phyloP scores from a whole-genome alignment of 768 basidiomycete genomes.

The Tylopilus vinaceipallidus region DNA sequence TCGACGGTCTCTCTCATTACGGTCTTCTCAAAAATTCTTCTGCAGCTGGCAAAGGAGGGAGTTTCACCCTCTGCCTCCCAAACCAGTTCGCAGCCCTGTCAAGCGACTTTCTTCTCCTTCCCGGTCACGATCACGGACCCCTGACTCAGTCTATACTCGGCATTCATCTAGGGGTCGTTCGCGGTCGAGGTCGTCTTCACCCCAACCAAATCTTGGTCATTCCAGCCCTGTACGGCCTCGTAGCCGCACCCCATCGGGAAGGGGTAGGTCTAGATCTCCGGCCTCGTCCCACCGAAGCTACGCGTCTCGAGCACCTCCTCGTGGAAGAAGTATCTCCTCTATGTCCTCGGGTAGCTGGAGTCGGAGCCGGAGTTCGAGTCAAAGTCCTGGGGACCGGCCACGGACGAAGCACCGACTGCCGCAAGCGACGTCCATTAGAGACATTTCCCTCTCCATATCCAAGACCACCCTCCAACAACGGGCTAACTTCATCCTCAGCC shows the following conservation, averaged over 20 bases:
- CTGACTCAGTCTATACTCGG: conserved; percentile 63
- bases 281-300: conserved; percentile 43
- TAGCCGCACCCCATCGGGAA: conserved; percentile 50
- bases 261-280: conserved; percentile 39
- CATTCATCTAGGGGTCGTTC: conserved; percentile 66
- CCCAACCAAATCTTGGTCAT: conserved; percentile 53
- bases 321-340: conserved; percentile 52
- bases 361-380: conserved; percentile 50
- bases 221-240: conserved; percentile 46
- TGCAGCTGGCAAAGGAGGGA: conserved; percentile 70
- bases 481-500: conserved; percentile 16
- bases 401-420: conserved; percentile 67
- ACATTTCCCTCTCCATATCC: conserved; percentile 30
- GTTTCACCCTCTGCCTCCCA: conserved; percentile 40
- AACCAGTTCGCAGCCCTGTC: conserved; percentile 33
- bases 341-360: conserved; percentile 54
- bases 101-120: conserved; percentile 46
- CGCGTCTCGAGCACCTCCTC: conserved; percentile 28
- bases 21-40: conserved; percentile 7
- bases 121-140: conserved; percentile 52
- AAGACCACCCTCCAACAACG: conserved; percentile 29
- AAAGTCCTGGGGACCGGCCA: conserved; percentile 50
- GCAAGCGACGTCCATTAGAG: conserved; percentile 39
- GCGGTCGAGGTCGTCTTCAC: conserved; percentile 58
- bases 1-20: conserved; percentile 4